A percentile compares a stretch with the other conserved stretches of the same genome.
phyloP scores from a whole-genome alignment of 352 stramenopile species.

The Pythium rhizo-oryzae region DNA sequence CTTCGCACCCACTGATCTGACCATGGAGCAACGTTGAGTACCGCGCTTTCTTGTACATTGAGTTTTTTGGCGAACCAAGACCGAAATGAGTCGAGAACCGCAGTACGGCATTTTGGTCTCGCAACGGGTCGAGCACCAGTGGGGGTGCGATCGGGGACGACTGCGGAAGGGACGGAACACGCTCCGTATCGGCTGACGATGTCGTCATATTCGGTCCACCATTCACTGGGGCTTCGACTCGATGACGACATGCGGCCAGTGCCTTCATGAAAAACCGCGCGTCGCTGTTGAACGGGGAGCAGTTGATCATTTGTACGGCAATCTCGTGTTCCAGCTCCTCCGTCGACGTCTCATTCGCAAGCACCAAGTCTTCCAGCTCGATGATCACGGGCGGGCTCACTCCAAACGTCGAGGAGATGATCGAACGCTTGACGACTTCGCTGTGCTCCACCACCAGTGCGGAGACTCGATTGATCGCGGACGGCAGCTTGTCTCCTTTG shows the following conservation, averaged over 20 bases:
- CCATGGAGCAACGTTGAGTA: constrained; percentile 48
- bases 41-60: constrained; percentile 34
- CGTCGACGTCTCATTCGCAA: constrained; percentile 42
- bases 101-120: constrained; percentile 50
- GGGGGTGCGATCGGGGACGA: constrained; percentile 46
- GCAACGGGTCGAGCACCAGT: constrained; percentile 44
- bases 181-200: constrained; percentile 4
- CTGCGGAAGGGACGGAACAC: constrained; percentile 37
- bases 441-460: constrained; percentile 51
- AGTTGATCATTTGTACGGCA: constrained; percentile 41
- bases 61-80: constrained; percentile 32
- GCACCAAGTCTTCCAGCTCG: constrained; percentile 43
- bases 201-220: constrained; percentile 2
- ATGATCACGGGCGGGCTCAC: constrained; percentile 46
- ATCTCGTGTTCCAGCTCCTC: constrained; percentile 58
- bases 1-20: constrained; percentile 51
- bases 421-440: constrained; percentile 45
- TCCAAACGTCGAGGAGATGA: constrained; percentile 48
- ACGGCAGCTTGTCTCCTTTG: constrained; percentile 40
- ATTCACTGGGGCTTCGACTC: constrained; percentile 22
- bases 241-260: constrained; percentile 45
- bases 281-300: constrained; percentile 38
- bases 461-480: constrained; percentile 40
- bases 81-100: constrained; percentile 52
- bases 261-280: constrained; percentile 47